Evolutionary conservation across 805 yeast genomes (phyloP).

Genomic region (Saccharomycopsis oosterbeekiorum): DNA sequence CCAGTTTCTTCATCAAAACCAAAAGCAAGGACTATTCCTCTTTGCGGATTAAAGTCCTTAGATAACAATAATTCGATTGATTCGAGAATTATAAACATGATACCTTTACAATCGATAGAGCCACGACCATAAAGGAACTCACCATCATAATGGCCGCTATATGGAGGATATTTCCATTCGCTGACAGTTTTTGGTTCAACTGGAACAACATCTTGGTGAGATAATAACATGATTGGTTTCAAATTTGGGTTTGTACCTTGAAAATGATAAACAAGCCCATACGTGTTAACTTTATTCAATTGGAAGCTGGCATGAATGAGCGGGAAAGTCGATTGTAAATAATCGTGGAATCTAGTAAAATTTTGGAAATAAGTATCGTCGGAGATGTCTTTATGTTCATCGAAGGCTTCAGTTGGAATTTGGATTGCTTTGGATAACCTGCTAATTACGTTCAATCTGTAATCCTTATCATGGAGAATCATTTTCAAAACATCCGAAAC

Average conservation of each 20-base stretch:
- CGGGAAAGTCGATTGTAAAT: conserved; percentile 48
- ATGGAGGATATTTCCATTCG: conserved; percentile 63
- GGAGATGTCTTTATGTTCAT: conserved; percentile 27
- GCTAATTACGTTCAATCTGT: conserved; percentile 29
- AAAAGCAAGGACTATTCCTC: conserved; percentile 54
- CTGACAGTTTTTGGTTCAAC: conserved; percentile 45
- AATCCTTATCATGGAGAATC: conserved; percentile 28
- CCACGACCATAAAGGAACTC: conserved; percentile 68
- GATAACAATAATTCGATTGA: conserved; percentile 45
- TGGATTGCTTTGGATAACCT: conserved; percentile 41
- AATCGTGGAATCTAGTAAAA: conserved; percentile 41
- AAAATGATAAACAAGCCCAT: conserved; percentile 50
- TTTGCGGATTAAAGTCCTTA: conserved; percentile 43
- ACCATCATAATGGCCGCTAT: conserved; percentile 63
- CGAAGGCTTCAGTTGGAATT: conserved; percentile 41
- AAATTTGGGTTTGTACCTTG: conserved; percentile 37
- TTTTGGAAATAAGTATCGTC: conserved; percentile 35
- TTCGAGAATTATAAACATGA: conserved; percentile 57
- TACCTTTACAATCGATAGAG: conserved; percentile 62
- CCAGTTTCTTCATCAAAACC: conserved; percentile 77
- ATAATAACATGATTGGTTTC: conserved; percentile 60
- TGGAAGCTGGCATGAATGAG: conserved; percentile 35
- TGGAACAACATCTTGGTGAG: conserved; percentile 79
- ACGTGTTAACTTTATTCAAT: conserved; percentile 46
- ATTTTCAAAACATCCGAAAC: conserved; percentile 23